Evolutionary conservation across 352 stramenopile genomes (phyloP).

Genomic region (Phytophthora melonis): DNA sequence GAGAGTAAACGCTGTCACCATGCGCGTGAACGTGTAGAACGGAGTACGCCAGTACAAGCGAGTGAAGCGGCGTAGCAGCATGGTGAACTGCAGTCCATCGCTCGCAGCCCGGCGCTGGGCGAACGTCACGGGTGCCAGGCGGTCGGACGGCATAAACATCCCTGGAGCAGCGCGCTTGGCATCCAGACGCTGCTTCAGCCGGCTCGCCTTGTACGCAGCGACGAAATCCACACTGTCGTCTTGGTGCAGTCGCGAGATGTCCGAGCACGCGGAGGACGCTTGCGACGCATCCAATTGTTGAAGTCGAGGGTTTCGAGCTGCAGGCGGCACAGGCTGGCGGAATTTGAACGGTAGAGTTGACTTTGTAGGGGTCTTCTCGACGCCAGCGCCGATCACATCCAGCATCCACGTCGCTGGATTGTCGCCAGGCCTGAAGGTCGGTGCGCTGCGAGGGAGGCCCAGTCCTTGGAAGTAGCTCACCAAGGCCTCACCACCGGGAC

Average conservation of each 20-base stretch:
- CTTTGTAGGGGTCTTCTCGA: slow-evolving; percentile 38
- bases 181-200: slow-evolving; percentile 42
- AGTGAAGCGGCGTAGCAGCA: slow-evolving; percentile 65
- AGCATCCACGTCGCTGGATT: slow-evolving; percentile 93
- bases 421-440: slow-evolving; percentile 63
- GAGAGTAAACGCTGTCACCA: slow-evolving; percentile 47
- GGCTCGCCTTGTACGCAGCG: slow-evolving; percentile 43
- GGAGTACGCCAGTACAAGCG: slow-evolving; percentile 90
- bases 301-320: slow-evolving; percentile 11
- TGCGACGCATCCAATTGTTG: slow-evolving; percentile 31
- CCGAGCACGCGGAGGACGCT: slow-evolving; percentile 33
- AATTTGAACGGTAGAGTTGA: slow-evolving; percentile 13
- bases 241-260: slow-evolving; percentile 19
- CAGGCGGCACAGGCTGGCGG: slow-evolving; percentile 3
- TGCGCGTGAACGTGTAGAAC: slow-evolving; percentile 78
- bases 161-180: slow-evolving; percentile 39
- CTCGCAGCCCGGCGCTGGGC: slow-evolving; percentile 42
- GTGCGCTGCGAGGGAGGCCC: slow-evolving; percentile 24
- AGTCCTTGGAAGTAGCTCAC: slow-evolving; percentile 74
- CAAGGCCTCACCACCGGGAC: slow-evolving; percentile 51
- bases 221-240: slow-evolving; percentile 46
- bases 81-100: slow-evolving; percentile 43
- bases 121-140: slow-evolving; percentile 39
- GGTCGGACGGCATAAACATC: slow-evolving; percentile 47
- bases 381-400: slow-evolving; percentile 61